Percentiles rank a stretch among this genome's conserved stretches.
phyloP scores from a whole-genome alignment of 345 rosid genomes.

The Aquilaria malaccensis region DNA sequence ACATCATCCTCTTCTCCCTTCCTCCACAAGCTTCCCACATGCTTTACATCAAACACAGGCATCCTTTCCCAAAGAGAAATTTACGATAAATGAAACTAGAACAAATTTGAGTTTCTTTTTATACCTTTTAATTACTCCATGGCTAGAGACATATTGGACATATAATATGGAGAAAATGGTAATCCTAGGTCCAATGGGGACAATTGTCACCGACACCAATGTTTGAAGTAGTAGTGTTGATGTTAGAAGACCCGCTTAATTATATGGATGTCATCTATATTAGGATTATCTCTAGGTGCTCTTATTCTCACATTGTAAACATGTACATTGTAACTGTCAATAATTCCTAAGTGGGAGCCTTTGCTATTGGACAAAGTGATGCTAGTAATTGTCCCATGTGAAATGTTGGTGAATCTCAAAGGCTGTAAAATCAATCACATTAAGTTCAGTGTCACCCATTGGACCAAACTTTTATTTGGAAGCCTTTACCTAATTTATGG shows the following conservation, averaged over 20 bases:
- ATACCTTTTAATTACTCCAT: conserved; percentile 45
- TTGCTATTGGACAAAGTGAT: conserved; percentile 33
- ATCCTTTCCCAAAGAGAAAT: too few species aligned
- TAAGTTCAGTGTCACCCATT: too few species aligned
- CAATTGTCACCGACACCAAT: conserved; percentile 61
- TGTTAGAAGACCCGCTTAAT: conserved; percentile 26
- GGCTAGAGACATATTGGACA: conserved; percentile 47
- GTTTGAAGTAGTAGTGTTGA: conserved; percentile 24
- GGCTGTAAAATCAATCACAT: conserved; percentile 24
- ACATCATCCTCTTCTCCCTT: conserved; percentile 34
- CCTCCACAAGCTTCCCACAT: conserved; percentile 54
- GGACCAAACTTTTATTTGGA: too few species aligned
- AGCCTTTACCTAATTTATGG: too few species aligned
- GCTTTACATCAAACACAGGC: neutral
- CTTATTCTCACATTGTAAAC: conserved; percentile 24
- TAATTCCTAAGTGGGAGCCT: conserved; percentile 39
- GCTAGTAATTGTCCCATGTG: conserved; percentile 27
- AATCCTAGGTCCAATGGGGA: conserved; percentile 51
- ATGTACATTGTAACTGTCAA: conserved; percentile 20
- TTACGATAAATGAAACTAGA: too few species aligned
- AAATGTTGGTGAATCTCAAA: conserved; percentile 27
- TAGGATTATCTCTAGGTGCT: conserved; percentile 53
- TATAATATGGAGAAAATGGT: conserved; percentile 22
- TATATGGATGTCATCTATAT: conserved; percentile 57
- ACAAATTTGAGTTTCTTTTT: too few species aligned